These are phyloP conservation scores for Pogostemon cablin DNA, from an alignment of 257 asterid genomes.

Conservation along the genomic window DNA sequence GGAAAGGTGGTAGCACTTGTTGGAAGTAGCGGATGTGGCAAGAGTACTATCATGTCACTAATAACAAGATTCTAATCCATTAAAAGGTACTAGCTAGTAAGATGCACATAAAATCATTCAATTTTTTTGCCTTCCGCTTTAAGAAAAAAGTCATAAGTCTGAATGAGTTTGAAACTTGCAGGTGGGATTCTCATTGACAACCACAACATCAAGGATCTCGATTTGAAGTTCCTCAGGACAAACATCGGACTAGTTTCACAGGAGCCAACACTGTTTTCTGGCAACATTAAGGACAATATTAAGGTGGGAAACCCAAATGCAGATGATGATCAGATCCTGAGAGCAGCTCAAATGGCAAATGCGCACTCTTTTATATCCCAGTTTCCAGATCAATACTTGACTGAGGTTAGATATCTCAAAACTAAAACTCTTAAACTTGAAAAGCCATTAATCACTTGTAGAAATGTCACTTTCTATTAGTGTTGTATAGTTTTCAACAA, in stretches of 20 bases:
- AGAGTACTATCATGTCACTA: constrained; percentile 81
- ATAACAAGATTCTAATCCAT: constrained; percentile 69
- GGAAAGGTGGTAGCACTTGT: constrained; percentile 78
- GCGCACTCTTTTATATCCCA: constrained; percentile 82
- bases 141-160: constrained; percentile 31
- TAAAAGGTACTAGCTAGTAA: constrained; percentile 46
- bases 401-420: constrained; percentile 55
- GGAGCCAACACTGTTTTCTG: constrained; percentile 83
- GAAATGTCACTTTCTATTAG: constrained; percentile 6
- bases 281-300: constrained; percentile 75
- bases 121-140: constrained; percentile 10
- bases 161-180: constrained; percentile 36
- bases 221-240: constrained; percentile 67
- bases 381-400: constrained; percentile 65
- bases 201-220: constrained; percentile 71
- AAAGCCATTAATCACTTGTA: background rate
- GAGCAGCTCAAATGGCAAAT: constrained; percentile 73
- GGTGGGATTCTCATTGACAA: constrained; percentile 71
- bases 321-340: constrained; percentile 56
- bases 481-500: no score
- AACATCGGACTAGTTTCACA: constrained; percentile 80
- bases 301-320: constrained; percentile 65
- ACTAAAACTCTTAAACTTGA: background rate
- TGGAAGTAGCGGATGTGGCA: constrained; percentile 85
- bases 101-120: constrained; percentile 1